phyloP scores from a whole-genome alignment of 1,139 yeast genomes.

The Lodderomyces pseudojiufengensis region DNA sequence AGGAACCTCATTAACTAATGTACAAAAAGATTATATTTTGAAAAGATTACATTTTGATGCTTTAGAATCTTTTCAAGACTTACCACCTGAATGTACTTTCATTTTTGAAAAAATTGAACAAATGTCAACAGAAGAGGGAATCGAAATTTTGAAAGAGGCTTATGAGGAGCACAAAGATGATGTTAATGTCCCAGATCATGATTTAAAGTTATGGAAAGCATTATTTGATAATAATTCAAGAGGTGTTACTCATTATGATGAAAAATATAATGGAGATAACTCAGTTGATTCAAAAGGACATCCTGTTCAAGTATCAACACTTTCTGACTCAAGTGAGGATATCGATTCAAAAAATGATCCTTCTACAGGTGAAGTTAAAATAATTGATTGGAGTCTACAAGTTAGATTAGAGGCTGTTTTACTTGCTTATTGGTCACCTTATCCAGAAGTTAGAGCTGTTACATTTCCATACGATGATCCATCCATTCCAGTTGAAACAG shows the following conservation, averaged over 20 bases:
- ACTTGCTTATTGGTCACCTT: constrained; percentile 55
- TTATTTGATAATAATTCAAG: constrained; percentile 3
- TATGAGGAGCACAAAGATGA: constrained; percentile 20
- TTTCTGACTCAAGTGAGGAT: constrained; percentile 24
- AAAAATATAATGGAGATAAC: background rate
- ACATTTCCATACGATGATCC: constrained; percentile 54
- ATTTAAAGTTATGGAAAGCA: constrained; percentile 6
- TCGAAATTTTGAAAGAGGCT: constrained; percentile 18
- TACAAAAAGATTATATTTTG: constrained; percentile 26
- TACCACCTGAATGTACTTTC: constrained; percentile 25
- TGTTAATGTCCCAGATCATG: constrained; percentile 15
- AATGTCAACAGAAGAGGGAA: constrained; percentile 20
- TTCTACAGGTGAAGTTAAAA: constrained; percentile 2
- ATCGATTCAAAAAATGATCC: no score
- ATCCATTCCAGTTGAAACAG: constrained; percentile 48
- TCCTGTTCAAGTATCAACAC: constrained; percentile 57
- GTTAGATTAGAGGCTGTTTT: constrained; percentile 44
- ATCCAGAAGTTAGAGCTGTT: constrained; percentile 63
- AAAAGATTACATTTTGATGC: constrained; percentile 26
- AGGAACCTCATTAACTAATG: constrained; percentile 22
- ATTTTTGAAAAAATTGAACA: constrained; percentile 28
- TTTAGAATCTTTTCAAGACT: constrained; percentile 22
- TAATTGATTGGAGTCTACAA: constrained; percentile 28
- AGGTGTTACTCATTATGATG: background rate
- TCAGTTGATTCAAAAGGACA: constrained; percentile 2